These are phyloP conservation scores for Trypanosoma scelopori DNA, from an alignment of 208 protist genomes.

Conservation along the genomic window DNA sequence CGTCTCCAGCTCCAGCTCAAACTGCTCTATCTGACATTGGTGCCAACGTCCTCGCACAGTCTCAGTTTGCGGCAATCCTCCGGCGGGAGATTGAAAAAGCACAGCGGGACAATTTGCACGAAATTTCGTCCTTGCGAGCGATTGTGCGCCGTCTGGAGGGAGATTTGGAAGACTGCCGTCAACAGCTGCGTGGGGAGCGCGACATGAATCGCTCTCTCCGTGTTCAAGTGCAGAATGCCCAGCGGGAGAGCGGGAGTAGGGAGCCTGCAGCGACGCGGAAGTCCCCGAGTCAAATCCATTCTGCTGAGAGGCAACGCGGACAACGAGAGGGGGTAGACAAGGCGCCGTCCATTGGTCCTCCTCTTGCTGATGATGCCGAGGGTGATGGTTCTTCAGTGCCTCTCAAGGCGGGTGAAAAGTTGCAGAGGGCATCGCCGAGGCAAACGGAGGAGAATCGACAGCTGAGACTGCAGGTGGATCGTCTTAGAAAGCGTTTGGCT, in stretches of 20 bases:
- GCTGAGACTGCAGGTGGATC: constrained; percentile 21
- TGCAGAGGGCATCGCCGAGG: constrained; percentile 11
- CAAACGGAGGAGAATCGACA: constrained; percentile 26
- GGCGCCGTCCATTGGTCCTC: not conserved
- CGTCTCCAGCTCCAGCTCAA: not conserved
- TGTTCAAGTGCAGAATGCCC: constrained; percentile 38
- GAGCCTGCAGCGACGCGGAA: constrained; percentile 41
- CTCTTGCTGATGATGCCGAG: not conserved
- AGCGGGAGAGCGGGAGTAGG: constrained; percentile 31
- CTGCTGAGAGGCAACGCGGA: not conserved
- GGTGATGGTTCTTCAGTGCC: constrained; percentile 15
- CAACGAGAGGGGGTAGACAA: not conserved
- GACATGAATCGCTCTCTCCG: constrained; percentile 44
- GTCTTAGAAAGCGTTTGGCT: constrained; percentile 37
- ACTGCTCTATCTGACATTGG: constrained; percentile 6
- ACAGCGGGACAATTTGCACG: constrained; percentile 64
- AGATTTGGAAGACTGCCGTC: constrained; percentile 42
- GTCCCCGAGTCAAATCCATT: not conserved
- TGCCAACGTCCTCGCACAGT: constrained; percentile 38
- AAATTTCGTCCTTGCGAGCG: constrained; percentile 62
- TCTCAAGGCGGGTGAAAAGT: constrained; percentile 11
- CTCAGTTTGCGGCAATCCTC: constrained; percentile 55
- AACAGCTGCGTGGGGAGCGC: constrained; percentile 57
- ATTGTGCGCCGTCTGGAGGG: constrained; percentile 43
- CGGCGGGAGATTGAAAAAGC: constrained; percentile 47